phyloP scores from a whole-genome alignment of 352 stramenopile genomes.

The Pythium brassicae region DNA sequence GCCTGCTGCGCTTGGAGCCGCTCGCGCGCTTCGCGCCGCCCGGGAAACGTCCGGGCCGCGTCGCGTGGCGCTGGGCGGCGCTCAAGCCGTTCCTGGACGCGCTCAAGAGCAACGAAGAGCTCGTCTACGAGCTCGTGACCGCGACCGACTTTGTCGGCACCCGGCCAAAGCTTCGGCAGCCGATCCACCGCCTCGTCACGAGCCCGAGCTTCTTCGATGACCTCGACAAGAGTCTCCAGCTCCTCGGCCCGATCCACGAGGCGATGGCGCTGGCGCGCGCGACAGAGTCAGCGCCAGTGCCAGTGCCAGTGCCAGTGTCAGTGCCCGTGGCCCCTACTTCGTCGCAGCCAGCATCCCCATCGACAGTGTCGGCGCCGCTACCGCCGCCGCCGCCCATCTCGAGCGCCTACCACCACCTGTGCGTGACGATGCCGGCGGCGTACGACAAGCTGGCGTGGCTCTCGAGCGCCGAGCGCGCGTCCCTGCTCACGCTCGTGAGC shows the following conservation, averaged over 20 bases:
- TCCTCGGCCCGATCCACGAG: constrained; percentile 5
- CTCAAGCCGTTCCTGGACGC: constrained; percentile 3
- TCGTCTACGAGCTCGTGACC: constrained; percentile 8
- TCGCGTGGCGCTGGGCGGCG: not conserved
- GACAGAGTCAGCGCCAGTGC: not conserved
- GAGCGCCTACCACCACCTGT: constrained; percentile 2
- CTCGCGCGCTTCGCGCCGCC: not conserved
- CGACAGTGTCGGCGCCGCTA: not conserved
- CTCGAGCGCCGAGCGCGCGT: not conserved
- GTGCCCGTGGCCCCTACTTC: too few species aligned
- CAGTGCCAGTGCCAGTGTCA: too few species aligned
- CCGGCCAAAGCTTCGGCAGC: not conserved
- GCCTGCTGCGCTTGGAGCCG: not conserved
- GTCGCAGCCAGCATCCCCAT: not conserved
- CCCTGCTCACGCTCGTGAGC: not conserved
- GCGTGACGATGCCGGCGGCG: not conserved
- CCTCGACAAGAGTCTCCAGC: constrained; percentile 9
- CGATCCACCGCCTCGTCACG: not conserved
- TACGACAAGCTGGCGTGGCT: constrained; percentile 1
- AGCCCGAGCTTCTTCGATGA: constrained; percentile 6
- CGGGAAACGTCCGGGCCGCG: not conserved
- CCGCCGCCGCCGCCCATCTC: constrained; percentile 1
- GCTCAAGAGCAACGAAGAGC: constrained; percentile 8
- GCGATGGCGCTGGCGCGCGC: not conserved
- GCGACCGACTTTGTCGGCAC: constrained; percentile 1